Base-by-base conservation (phyloP, 495 filamentous ascomycete genomes). In the Aspergillus homomorphus region DNA sequence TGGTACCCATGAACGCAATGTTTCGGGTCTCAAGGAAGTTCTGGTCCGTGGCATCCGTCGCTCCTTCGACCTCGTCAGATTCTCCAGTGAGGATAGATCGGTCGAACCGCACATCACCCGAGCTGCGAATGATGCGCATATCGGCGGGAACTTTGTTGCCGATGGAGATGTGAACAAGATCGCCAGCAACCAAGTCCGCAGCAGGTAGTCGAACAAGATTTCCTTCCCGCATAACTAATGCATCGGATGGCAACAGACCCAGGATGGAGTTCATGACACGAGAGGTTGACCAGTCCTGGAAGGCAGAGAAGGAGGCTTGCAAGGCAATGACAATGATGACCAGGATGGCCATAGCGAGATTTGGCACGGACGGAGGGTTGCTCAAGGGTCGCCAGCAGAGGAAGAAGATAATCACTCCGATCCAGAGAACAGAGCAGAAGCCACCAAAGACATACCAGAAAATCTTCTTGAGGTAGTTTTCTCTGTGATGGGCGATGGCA, bases 11-110 rank as follows among this genome's bases (percentile, higher is more conserved):
- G 21, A 92, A 68, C n/a, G 85, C 88, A 46, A 91, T 86, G 59
- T 84, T 87, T 21, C 79, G 79, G 19, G 87, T 89, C 66, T 90
- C 88, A 26, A 92, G 81, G 62, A 88, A 90, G 67, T 91, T 91
- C 21, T 76, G 70, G 51, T 90, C 86, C 0, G 83, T 87, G 8
- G 70, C 75, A 4, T 89, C 79, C 9, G 83, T 79, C 2, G 81
- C 74, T 5, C 83, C 87, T 8, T 77, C 73, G 18, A 89, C 69
- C 38, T 86, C 85, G 20, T 82, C 73, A 5, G 86, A 84, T 73
- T 89, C 86, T 28, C 85, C 87, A 6, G 87, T 92, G 4, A 91
- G 72, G 45, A 92, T 85, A 0, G 85, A 82, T 20, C 88, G 79
- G 62, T 92, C 88, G 64, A 92, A 87, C 60, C 84, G 85, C 21